Evolutionary conservation across 306 rosid species (phyloP), one percentile per base, ranked within the genome.

Genomic region (Vicia faba): DNA sequence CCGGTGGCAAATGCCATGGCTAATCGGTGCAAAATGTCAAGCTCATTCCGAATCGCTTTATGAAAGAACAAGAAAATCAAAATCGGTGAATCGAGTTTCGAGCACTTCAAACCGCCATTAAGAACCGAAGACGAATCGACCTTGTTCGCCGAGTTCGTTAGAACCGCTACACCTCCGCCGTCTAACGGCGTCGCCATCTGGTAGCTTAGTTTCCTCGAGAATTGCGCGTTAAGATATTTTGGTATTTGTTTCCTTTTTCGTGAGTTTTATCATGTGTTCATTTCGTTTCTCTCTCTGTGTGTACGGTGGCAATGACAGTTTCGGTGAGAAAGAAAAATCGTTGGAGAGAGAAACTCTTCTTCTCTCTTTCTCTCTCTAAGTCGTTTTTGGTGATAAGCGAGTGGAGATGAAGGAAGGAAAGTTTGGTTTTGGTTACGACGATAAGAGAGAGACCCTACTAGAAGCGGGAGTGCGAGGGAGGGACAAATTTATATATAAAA

Each of bases 1-100:
- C 92, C 97, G 18, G 91, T 88, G 43, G 99, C 99, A 60, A 90
- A 85, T 36, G 99, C 92, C 82, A 95, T 54, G 29, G 99, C 99
- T 26, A 83, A 65, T 19, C 87, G 81, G 82, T 95, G 97, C 50
- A 95, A 87, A 58, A 60, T 83, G 59, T 95, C 97, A 43, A 95
- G 97, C 86, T 95, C 97, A 64, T 88, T 84, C 54, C 97, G 87
- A 78, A 90, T 83, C 50, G 99, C 97, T 70, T 88, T 85, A 71
- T 90, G 99, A 58, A 90, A 95, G 75, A 95, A 83, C 70, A 82
- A 76, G 80, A 88, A 95, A 76, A 88, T 95, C 82, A 90, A 84
- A 69, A 95, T 91, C 13, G 99, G 99, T 16, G 96, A 90, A 28
- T 80, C 85, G 53, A 79, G 36, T 76, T 84, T 74, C 10, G 85